These are phyloP conservation scores for Chlorella ohadii DNA, from an alignment of 139 green algal genomes.

Conservation along the genomic window DNA sequence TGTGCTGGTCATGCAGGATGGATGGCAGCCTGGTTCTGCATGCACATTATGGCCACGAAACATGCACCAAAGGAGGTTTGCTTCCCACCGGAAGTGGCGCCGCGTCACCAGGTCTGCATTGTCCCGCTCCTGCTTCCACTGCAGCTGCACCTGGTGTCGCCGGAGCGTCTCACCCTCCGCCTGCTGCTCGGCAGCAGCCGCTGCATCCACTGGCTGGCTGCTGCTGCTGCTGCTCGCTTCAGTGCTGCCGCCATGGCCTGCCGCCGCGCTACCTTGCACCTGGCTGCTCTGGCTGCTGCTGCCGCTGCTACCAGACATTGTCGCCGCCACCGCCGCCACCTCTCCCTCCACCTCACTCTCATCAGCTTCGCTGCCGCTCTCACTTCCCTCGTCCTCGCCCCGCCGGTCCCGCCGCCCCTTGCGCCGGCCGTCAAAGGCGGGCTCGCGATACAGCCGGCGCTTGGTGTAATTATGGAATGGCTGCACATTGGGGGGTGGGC, in stretches of 20 bases:
- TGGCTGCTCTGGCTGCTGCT: neutral
- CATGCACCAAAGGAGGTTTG: neutral
- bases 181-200: neutral
- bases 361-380: neutral
- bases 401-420: neutral
- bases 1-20: too few relatives aligned
- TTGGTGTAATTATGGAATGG: conserved; percentile 77
- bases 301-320: neutral
- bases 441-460: conserved; percentile 53
- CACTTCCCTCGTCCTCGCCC: neutral
- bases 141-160: conserved; percentile 5
- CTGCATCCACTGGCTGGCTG: too few relatives aligned
- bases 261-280: neutral
- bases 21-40: too few relatives aligned
- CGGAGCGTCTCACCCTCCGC: neutral
- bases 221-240: neutral
- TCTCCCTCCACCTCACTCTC: conserved; percentile 2
- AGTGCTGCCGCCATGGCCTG: neutral
- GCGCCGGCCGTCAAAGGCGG: neutral
- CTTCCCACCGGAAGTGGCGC: conserved; percentile 20
- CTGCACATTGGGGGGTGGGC: too few relatives aligned
- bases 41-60: too few relatives aligned
- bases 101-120: conserved; percentile 45
- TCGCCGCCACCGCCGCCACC: neutral
- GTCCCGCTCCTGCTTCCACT: conserved; percentile 29